A percentile compares a stretch with the other conserved stretches of the same genome.
phyloP scores from a whole-genome alignment of 1,284 basidiomycete genomes.

The Cryptococcus floricola region DNA sequence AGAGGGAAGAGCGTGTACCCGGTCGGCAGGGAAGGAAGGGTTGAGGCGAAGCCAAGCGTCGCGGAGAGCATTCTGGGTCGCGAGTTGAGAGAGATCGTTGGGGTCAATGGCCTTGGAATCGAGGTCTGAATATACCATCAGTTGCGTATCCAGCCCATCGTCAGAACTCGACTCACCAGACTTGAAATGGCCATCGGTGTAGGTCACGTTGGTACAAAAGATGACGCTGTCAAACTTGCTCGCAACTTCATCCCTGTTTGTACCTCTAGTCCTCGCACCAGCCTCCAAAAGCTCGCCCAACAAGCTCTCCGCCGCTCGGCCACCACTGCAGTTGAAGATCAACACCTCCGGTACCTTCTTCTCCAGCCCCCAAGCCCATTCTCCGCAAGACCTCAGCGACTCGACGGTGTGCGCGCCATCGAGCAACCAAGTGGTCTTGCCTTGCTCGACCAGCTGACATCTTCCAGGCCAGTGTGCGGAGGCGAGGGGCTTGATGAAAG shows the following conservation, averaged over 20 bases:
- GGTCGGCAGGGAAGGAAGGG: slow-evolving; percentile 58
- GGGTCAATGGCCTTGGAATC: slow-evolving; percentile 64
- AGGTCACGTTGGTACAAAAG: slow-evolving; percentile 96
- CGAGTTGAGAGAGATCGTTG: slow-evolving; percentile 63
- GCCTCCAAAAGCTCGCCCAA: slow-evolving; percentile 58
- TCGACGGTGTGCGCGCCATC: slow-evolving; percentile 96
- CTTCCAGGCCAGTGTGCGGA: slow-evolving; percentile 90
- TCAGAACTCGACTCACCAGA: slow-evolving; percentile 60
- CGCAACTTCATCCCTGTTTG: slow-evolving; percentile 50
- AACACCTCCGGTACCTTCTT: slow-evolving; percentile 56
- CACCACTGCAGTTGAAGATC: slow-evolving; percentile 94
- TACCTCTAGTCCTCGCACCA: slow-evolving; percentile 25
- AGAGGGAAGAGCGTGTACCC: slow-evolving; percentile 75
- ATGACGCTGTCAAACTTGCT: slow-evolving; percentile 73
- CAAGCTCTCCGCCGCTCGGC: slow-evolving; percentile 73
- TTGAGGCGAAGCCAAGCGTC: slow-evolving; percentile 66
- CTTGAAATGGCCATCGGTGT: slow-evolving; percentile 80
- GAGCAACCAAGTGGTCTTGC: slow-evolving; percentile 71
- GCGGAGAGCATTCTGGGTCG: slow-evolving; percentile 71
- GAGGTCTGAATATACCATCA: slow-evolving; percentile 57
- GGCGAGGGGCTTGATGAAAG: slow-evolving; percentile 63
- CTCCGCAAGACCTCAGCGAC: slow-evolving; percentile 76
- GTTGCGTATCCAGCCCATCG: not conserved
- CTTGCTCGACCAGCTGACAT: slow-evolving; percentile 79
- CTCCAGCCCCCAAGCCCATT: slow-evolving; percentile 59